Evolutionary conservation across 441 rosid genomes (phyloP), one percentile per base, ranked within the genome.

Genomic region (Brassica balearica): DNA sequence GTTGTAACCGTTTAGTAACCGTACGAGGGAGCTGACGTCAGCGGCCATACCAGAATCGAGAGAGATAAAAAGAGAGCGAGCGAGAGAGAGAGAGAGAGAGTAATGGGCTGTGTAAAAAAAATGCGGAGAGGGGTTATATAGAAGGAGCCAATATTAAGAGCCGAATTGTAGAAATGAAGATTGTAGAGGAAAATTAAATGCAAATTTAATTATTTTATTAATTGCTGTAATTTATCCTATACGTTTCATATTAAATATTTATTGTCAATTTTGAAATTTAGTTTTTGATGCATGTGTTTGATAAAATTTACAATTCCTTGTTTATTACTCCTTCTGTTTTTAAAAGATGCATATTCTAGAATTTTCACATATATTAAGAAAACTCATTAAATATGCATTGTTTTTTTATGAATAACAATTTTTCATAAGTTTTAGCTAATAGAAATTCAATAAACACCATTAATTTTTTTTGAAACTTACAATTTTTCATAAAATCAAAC

Each of bases 21-120:
- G 82, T 19, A 82, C 80, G 6, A 88, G 69, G 71, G 88, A 77
- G 71, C 90, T 86, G 51, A 92, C 97, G 14, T 92, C 92, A 70
- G 92, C 91, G 6, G 92, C 91, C 97, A 91, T 91, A 20, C 58
- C 61, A 27, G 25, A 38, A 23, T 25, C 3, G 62, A 58, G 62
- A 58, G 59, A 20, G 4, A 58, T 1, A 8, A 3, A 8, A 3
- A 71, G 46, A 61, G 64, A 61, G 63, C 19, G 58, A 6, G 9
- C 15, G 20, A 12, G 55, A 12, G 53, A 69, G 60, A 68, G 34
- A 38, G 62, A 66, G 23, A 34, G 58, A 80, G 59, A 8, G 12
- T 51, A 51, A 71, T 65, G 74, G 14, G 29, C 2, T 25, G 17
- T 32, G 63, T 32, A 6, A 58, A 58, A 59, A 19, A 32, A 25